Evolutionary conservation across 208 protist species (phyloP).

Genomic region (Tritrichomonas musculus): DNA sequence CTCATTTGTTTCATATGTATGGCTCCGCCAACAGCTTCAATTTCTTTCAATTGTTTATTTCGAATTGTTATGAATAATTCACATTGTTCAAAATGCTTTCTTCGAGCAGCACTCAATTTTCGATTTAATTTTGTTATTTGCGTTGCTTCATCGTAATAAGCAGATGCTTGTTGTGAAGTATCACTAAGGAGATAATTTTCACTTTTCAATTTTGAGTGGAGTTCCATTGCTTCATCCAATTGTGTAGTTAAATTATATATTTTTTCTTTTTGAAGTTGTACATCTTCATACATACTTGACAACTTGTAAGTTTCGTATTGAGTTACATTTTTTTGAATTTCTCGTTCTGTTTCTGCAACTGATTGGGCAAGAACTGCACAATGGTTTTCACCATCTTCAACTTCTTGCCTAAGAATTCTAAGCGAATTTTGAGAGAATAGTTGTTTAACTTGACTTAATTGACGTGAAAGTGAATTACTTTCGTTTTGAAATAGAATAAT

Average conservation of each 20-base stretch:
- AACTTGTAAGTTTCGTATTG: not conserved
- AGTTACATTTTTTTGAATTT: no score
- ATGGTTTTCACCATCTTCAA: not conserved
- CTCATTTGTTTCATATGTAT: not conserved
- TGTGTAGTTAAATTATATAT: not conserved
- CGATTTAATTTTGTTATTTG: not conserved
- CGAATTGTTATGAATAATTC: not conserved
- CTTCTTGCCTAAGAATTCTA: not conserved
- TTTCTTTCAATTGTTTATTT: slow-evolving; percentile 10
- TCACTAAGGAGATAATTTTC: not conserved
- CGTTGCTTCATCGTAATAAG: not conserved
- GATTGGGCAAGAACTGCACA: no score
- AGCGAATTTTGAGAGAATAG: not conserved
- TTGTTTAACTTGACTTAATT: not conserved
- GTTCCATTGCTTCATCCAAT: not conserved
- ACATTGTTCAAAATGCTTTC: not conserved
- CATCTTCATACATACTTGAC: not conserved
- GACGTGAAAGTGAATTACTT: not conserved
- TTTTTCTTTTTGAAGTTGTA: not conserved
- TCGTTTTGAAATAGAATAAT: slow-evolving; percentile 3
- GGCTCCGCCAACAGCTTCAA: not conserved
- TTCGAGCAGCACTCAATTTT: not conserved
- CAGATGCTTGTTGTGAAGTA: no score
- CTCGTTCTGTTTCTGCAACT: no score
- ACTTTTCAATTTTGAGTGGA: not conserved